These are phyloP conservation scores for Colletotrichum gigasporum DNA, from an alignment of 2,329 filamentous ascomycete species.

Conservation along the genomic window DNA sequence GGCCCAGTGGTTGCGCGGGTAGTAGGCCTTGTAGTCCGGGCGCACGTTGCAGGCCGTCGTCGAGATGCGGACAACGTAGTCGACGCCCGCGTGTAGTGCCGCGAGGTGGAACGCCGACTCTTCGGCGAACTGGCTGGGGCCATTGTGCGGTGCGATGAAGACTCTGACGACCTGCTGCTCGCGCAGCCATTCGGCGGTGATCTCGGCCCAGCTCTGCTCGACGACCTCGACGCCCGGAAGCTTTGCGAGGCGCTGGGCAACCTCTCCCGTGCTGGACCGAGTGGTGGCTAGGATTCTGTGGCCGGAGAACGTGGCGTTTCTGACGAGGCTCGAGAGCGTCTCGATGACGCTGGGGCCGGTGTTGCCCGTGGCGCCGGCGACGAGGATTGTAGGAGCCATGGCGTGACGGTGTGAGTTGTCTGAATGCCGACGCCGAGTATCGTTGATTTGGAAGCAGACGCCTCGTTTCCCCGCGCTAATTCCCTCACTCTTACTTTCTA, in stretches of 20 bases:
- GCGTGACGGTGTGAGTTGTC: no score
- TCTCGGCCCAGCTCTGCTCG: slow-evolving; percentile 47
- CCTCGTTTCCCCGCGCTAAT: no score
- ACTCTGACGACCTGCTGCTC: slow-evolving; percentile 44
- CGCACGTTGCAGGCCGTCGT: slow-evolving; percentile 47
- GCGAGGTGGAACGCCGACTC: slow-evolving; percentile 48
- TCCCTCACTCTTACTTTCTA: no score
- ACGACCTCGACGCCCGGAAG: slow-evolving; percentile 45
- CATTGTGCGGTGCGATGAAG: slow-evolving; percentile 50
- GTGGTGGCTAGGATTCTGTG: slow-evolving; percentile 35
- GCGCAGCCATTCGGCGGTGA: slow-evolving; percentile 50
- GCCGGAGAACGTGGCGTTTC: slow-evolving; percentile 16
- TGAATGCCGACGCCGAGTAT: no score
- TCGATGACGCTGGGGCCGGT: slow-evolving; percentile 42
- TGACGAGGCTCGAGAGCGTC: slow-evolving; percentile 38
- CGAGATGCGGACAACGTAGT: slow-evolving; percentile 53
- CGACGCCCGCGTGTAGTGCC: slow-evolving; percentile 45
- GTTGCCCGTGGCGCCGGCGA: slow-evolving; percentile 50
- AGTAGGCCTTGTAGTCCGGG: slow-evolving; percentile 46
- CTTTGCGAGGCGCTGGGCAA: slow-evolving; percentile 40
- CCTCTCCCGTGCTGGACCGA: slow-evolving; percentile 18
- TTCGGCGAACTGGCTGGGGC: slow-evolving; percentile 49
- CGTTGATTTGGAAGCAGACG: no score
- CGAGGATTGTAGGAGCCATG: slow-evolving; percentile 46
- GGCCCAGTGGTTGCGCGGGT: slow-evolving; percentile 50